Evolutionary conservation across 192 early-diverging fungal species (phyloP), one percentile per base, ranked within the genome.

Genomic region (Funneliformis mosseae): DNA sequence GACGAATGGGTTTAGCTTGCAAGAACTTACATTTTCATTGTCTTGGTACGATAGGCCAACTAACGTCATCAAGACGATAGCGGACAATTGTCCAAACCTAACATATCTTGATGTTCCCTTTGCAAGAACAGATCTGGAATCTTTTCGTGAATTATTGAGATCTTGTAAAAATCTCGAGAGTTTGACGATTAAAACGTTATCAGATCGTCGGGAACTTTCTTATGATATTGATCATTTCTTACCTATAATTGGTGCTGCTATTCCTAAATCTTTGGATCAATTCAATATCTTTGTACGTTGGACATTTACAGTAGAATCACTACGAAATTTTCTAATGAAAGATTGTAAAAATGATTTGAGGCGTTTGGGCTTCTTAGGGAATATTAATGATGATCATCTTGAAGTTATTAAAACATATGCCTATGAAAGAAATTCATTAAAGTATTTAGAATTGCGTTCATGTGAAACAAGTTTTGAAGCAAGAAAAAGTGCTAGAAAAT

Each of bases 221-320:
- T 48, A 73, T 73, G 11, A 45, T 48, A 25, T 28, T 45, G 46
- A 73, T 14, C 2, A 45, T 73, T 73, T 50, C 42, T 73, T 73
- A 16, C 71, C 45, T 41, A 6, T 1, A 39, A 48, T 73, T 25
- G 71, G 71, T 2, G 6, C 5, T 11, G 14, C 18, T 28, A 28
- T 73, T 50, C 71, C 71, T 10, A 8, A 48, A 45, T 16, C 23
- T 6, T 48, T 73, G 16, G 14, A 50, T 48, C 71, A 48, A 27
- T 48, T 73, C 8, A 73, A 45, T 23, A 45, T 73, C n/a, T 48
- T 48, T 48, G 42, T 25, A 28, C 4, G 0, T 25, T 48, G 42
- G 71, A 73, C 27, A 48, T 73, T 73, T 50, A 14, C 42, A 8
- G 25, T 23, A n/a, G 45, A 73, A 73, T 27, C 71, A n/a, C 48